These are phyloP conservation scores for Spiraea crenata DNA, from an alignment of 331 rosid species.

Conservation along the genomic window DNA sequence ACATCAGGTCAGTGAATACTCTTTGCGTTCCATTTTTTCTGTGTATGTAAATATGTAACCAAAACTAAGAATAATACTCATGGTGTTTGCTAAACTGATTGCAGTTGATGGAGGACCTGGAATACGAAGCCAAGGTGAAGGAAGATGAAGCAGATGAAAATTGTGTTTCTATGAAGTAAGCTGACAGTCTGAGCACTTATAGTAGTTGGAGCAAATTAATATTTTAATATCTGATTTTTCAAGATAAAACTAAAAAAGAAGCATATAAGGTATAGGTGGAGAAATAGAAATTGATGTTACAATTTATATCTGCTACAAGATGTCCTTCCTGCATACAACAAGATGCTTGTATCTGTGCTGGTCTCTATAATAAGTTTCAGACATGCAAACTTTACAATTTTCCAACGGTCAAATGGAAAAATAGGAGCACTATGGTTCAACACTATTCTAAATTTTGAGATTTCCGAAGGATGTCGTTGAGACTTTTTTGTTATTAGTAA, in stretches of 20 bases:
- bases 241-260: not conserved
- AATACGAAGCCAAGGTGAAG: conserved; percentile 74
- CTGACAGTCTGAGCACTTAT: conserved; percentile 25
- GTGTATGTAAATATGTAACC: not conserved
- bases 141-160: conserved; percentile 75
- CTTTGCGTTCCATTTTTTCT: conserved; percentile 17
- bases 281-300: not conserved
- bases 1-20: conserved; percentile 63
- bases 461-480: not conserved
- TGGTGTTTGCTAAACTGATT: conserved; percentile 7
- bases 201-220: not conserved
- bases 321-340: not conserved
- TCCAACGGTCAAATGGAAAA: conserved; percentile 1
- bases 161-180: conserved; percentile 63
- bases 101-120: conserved; percentile 95
- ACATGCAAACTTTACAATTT: not conserved
- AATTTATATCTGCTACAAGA: not conserved
- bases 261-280: not conserved
- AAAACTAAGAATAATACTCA: too few relatives aligned
- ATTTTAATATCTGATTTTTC: not conserved
- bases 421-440: not conserved
- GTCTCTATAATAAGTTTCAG: not conserved
- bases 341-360: not conserved
- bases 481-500: conserved; percentile 4
- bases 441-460: not conserved